A percentile compares a stretch with the other conserved stretches of the same genome.
Evolutionary conservation across 805 yeast genomes (phyloP).

Genomic region (Candida tibetensis): DNA sequence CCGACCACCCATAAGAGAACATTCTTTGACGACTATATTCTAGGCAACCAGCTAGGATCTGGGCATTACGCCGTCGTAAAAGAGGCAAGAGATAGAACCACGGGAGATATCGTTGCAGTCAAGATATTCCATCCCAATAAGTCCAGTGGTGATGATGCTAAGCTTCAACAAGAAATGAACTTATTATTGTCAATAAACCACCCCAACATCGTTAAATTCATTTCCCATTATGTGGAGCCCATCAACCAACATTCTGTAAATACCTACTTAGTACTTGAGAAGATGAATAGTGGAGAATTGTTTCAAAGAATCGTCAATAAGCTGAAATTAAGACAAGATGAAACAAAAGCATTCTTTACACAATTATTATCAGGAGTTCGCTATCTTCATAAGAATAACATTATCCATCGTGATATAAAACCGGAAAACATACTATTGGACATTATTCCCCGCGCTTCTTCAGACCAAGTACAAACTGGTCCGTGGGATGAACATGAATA

Average conservation of each 20-base stretch:
- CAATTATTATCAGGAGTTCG: constrained; percentile 43
- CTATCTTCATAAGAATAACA: constrained; percentile 39
- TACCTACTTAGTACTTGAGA: constrained; percentile 67
- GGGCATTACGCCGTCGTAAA: constrained; percentile 84
- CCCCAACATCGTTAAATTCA: constrained; percentile 65
- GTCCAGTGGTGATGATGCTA: constrained; percentile 22
- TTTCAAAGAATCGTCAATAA: constrained; percentile 70
- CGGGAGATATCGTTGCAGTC: constrained; percentile 67
- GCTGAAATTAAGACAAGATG: constrained; percentile 58
- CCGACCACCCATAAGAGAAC: constrained; percentile 25
- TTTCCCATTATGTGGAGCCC: constrained; percentile 56
- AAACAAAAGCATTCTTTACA: constrained; percentile 55
- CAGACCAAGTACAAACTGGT: constrained; percentile 35
- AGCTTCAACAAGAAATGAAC: constrained; percentile 63
- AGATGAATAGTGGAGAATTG: constrained; percentile 71
- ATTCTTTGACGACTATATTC: constrained; percentile 55
- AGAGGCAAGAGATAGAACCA: constrained; percentile 56
- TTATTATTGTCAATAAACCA: constrained; percentile 64
- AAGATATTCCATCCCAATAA: constrained; percentile 65
- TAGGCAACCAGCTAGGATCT: constrained; percentile 62
- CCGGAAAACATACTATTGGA: constrained; percentile 47
- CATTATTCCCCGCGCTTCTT: constrained; percentile 42
- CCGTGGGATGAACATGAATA: constrained; percentile 63
- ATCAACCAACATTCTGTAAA: constrained; percentile 49
- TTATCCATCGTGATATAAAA: constrained; percentile 45